Base-by-base conservation (phyloP, 441 rosid genomes). In the Jatropha podagrica region DNA sequence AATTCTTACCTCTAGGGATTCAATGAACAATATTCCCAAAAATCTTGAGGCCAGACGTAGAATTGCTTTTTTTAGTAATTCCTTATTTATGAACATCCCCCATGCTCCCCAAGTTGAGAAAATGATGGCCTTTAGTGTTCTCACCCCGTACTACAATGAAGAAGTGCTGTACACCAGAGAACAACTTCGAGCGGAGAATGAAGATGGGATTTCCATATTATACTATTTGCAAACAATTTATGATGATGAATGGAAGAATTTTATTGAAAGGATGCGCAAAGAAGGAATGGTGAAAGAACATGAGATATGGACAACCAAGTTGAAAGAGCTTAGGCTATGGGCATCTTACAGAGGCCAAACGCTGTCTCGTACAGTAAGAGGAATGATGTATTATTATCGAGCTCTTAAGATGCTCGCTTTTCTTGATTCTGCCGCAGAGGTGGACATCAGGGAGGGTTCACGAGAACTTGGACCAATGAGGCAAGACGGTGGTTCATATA, bases 91-190 rank as follows among this genome's bases (percentile, higher is more conserved):
- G 98, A 94, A 86, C 84, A 90, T 94, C 88, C 98, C 98, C 49
- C 96, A 88, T 80, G 93, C 98, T 79, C 98, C 98, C 67, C 96
- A 86, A 86, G 98, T 94, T 51, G 98, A 94, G 92, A 94, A 92
- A 80, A 94, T 91, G 97, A 88, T 90, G 96, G 90, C 96, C 46
- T 94, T 94, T 76, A 92, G 95, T 69, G 93, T 92, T 77, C 84
- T 94, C 73, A 92, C 98, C 52, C 98, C 98, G 49, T 94, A 94
- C 80, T 92, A 91, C 83, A 90, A 87, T 66, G 98, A 94, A 81
- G 98, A 94, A 74, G 96, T 92, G 56, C 71, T 91, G 38, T 94
- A 87, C 86, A 88, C 91, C 90, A 90, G 81, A 81, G 97, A 94
- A 73, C 98, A 94, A 69, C 92, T 94, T 51, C 85, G 88, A 74